Base-by-base conservation (phyloP, 139 green algal species). In the Chlorella sp. region DNA sequence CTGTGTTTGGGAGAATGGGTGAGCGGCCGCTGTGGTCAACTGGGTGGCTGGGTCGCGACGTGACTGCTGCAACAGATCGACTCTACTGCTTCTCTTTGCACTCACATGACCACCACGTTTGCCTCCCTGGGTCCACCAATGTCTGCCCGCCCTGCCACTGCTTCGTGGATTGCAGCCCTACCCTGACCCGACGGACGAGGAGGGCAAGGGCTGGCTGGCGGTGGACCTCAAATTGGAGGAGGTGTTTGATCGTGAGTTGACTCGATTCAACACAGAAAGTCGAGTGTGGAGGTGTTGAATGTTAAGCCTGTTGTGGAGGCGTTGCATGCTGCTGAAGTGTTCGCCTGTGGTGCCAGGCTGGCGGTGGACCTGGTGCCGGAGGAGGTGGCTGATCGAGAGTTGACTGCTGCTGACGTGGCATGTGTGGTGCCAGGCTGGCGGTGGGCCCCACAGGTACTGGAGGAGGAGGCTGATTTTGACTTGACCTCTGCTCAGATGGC, bases 191-290 rank as follows among this genome's bases (percentile, higher is more conserved):
- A 42, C 40, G 24, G 68, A 88, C 24, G 26, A 40, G 2, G 30
- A 81, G 15, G 39, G 26, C 34, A 30, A 26, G 34, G 69, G 68
- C 83, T 78, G 30, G 24, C 83, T 88, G 69, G 68, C 68, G 24
- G 37, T 88, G 39, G 69, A 88, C 83, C 37, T 83, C 40, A 80
- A 64, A 53, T 30, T 88, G 83, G 36, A 81, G 48, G 53, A 80
- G 24, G 83, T 81, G 48, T 78, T 57, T 57, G 48, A 57, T 9
- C 48, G 48, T 57, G 48, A 57, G 48, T 57, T 57, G 48, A 57
- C 48, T 57, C n/a, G n/a, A n/a, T n/a, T n/a, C n/a, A n/a, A n/a
- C n/a, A n/a, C n/a, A n/a, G n/a, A n/a, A n/a, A n/a, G n/a, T n/a
- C n/a, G n/a, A n/a, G n/a, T n/a, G n/a, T n/a, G n/a, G n/a, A n/a